Conservation (phyloP, 768 basidiomycete genomes). For the Mycena metata region DNA sequence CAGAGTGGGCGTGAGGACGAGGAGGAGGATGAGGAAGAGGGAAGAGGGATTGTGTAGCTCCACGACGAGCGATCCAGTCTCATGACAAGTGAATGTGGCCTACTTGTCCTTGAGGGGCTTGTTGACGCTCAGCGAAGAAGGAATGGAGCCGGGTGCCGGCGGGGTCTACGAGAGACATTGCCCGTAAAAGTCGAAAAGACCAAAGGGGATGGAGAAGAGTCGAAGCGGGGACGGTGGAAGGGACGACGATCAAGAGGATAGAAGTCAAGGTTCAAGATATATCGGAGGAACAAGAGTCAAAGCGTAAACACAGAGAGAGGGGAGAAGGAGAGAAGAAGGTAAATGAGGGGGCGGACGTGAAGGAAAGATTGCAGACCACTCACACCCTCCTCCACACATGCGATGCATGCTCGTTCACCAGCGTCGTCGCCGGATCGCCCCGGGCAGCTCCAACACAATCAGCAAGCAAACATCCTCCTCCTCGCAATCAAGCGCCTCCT, state of each 20-base stretch:
- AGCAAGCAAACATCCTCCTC: conserved; percentile 58
- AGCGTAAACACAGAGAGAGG: background rate
- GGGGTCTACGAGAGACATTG: conserved; percentile 90
- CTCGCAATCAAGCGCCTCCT: no score
- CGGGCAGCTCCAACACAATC: conserved; percentile 86
- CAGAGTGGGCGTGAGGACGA: background rate
- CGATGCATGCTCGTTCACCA: conserved; percentile 91
- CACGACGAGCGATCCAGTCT: conserved; percentile 78
- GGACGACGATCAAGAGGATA: no score
- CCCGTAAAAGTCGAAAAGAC: no score
- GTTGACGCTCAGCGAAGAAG: conserved; percentile 71
- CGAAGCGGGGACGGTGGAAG: no score
- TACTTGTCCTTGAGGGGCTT: conserved; percentile 90
- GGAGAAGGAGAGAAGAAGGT: background rate
- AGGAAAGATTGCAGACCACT: no score
- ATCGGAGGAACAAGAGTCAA: conserved; percentile 15
- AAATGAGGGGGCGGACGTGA: no score
- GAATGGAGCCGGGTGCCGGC: no score
- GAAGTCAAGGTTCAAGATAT: no score
- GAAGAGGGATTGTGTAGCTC: no score
- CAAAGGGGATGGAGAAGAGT: no score
- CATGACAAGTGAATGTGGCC: conserved; percentile 90
- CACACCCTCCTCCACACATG: conserved; percentile 96
- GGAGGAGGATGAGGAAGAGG: no score
- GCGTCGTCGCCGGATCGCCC: conserved; percentile 87